Conservation (phyloP, 129 eudicot genomes). For the Kitagawia praeruptora region DNA sequence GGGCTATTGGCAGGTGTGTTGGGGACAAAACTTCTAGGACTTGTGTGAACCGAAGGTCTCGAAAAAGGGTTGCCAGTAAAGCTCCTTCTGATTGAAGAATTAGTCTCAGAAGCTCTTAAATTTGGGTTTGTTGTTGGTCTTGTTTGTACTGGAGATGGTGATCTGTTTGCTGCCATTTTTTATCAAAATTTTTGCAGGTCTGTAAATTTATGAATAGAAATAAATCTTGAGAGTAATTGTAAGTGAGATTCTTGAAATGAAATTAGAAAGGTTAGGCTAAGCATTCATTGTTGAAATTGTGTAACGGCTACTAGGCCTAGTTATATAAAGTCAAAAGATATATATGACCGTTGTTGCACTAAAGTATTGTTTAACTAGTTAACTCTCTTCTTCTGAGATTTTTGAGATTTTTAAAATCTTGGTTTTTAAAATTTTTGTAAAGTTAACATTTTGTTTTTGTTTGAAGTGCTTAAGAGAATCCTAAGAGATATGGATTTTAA, state of each 20-base stretch:
- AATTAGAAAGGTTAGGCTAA: background rate
- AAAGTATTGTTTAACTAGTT: background rate
- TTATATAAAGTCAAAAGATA: background rate
- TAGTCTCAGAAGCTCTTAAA: conserved; percentile 34
- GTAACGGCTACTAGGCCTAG: background rate
- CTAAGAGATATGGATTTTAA: no score
- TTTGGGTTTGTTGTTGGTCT: conserved; percentile 27
- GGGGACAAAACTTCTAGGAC: conserved; percentile 35
- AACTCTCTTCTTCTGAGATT: background rate
- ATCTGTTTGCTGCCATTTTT: conserved; percentile 26
- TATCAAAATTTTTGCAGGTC: background rate
- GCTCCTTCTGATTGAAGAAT: conserved; percentile 44
- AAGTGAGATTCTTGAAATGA: background rate
- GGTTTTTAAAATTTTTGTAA: background rate
- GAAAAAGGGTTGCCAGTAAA: conserved; percentile 48
- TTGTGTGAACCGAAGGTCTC: conserved; percentile 39
- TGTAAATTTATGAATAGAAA: background rate
- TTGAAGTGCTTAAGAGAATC: no score
- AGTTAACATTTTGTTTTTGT: background rate
- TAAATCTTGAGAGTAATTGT: background rate
- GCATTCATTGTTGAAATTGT: background rate
- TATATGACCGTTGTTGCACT: background rate
- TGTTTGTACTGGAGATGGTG: conserved; percentile 69
- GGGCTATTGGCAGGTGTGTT: conserved; percentile 76
- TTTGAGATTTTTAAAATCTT: background rate